Base-by-base conservation (phyloP, 805 yeast species). In the Cyberlindnera mycetangii region DNA sequence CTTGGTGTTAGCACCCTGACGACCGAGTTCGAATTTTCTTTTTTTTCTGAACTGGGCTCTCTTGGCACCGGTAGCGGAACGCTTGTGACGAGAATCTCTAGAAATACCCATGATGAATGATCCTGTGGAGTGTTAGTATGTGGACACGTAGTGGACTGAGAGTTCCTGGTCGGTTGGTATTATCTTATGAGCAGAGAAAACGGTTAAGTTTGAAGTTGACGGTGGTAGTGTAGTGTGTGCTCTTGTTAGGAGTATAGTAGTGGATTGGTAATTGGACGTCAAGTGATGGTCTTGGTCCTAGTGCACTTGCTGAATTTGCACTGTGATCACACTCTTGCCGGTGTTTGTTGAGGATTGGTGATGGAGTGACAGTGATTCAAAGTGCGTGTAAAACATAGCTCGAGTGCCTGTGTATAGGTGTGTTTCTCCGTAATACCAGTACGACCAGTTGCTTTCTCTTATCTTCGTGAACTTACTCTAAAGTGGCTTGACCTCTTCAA, bases 51-150 rank as follows among this genome's bases (percentile, higher is more conserved):
- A 88, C 78, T 89, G 96, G 76, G 98, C 98, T 79, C 97, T 89
- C 79, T 89, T 90, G 74, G 99, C 99, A 86, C 99, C 99, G 71
- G 99, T 90, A 76, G 95, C 96, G 68, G 97, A 78, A 79, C 99
- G 95, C 88, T 92, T 92, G 90, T 93, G 99, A 81, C 97, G 97
- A 76, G 99, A 92, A 83, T 93, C 98, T 83, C 99, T 92, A 78
- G 98, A 89, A 86, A 92, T 92, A 90, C 99, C 98, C 99, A 92
- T 92, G 75, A 74, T 85, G 70, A 58, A 45, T 48, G 53, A 52
- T 35, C 21, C 38, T 34, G 30, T 4, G 19, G 16, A 25, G 15
- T 24, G 39, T 34, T 37, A 37, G 39, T 37, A 37, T 35, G 38
- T 24, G 19, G n/a, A n/a, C n/a, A n/a, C n/a, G n/a, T n/a, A n/a